Percentiles rank a stretch among this genome's conserved stretches.
phyloP scores from a whole-genome alignment of 345 rosid genomes.

The Durio zibethinus region DNA sequence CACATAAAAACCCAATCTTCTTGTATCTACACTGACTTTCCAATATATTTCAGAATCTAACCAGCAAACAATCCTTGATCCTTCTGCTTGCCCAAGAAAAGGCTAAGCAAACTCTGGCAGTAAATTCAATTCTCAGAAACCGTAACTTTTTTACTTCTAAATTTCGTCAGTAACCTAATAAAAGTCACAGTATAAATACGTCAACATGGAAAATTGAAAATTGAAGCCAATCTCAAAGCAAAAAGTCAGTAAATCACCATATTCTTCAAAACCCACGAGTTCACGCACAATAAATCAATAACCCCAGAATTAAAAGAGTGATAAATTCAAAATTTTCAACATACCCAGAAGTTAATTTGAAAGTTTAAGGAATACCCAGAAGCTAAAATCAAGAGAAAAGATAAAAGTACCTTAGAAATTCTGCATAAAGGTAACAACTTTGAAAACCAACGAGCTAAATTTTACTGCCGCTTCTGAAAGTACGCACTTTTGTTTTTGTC shows the following conservation, averaged over 20 bases:
- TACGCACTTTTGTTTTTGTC: background rate
- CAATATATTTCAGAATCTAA: background rate
- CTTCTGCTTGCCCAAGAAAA: background rate
- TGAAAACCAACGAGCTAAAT: constrained; percentile 1
- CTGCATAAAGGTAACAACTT: background rate
- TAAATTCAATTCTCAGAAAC: constrained; percentile 1
- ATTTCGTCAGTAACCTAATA: background rate
- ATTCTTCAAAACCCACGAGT: background rate
- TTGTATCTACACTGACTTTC: background rate
- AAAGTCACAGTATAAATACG: background rate
- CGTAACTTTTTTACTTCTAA: background rate
- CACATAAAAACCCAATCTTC: background rate
- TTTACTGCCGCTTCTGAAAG: background rate
- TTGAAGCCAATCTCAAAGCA: background rate
- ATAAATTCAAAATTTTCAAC: constrained; percentile 2
- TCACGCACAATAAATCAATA: background rate
- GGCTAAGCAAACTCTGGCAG: background rate
- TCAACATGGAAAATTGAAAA: background rate
- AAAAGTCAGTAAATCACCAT: background rate
- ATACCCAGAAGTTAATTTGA: background rate
- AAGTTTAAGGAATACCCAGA: constrained; percentile 7
- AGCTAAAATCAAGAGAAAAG: constrained; percentile 3
- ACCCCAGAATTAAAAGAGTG: constrained; percentile 6
- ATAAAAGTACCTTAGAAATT: constrained; percentile 5
- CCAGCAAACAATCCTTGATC: background rate